A percentile compares a stretch with the other conserved stretches of the same genome.
Evolutionary conservation across 164 flowering plant genomes (phyloP).

Genomic region (Macadamia tetraphylla): DNA sequence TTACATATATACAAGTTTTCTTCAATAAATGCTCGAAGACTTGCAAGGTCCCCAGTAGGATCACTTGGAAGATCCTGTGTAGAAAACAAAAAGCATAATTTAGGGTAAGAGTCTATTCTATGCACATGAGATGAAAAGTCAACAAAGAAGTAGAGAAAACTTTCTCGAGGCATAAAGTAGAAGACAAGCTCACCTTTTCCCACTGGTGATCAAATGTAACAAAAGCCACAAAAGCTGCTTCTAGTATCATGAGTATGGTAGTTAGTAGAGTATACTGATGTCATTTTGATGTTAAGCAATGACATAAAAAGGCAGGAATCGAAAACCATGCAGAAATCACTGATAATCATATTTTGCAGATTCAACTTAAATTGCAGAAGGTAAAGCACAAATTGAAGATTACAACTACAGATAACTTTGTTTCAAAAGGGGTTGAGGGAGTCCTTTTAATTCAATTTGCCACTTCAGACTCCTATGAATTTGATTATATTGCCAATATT

Average conservation of each 20-base stretch:
- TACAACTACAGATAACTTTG: background rate
- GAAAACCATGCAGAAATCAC: conserved; percentile 5
- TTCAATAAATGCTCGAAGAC: conserved; percentile 44
- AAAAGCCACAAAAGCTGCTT: conserved; percentile 59
- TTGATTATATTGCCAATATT: background rate
- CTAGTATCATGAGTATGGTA: conserved; percentile 42
- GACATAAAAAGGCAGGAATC: background rate
- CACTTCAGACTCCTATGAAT: background rate
- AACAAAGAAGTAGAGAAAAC: background rate
- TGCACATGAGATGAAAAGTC: background rate
- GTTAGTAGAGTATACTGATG: conserved; percentile 51
- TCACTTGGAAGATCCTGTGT: conserved; percentile 73
- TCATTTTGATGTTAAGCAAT: conserved; percentile 30
- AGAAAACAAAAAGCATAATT: conserved; percentile 2
- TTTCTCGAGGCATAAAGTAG: background rate
- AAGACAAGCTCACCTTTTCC: conserved; percentile 48
- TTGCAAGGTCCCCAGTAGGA: conserved; percentile 75
- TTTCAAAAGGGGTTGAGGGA: background rate
- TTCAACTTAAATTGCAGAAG: background rate
- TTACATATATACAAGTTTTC: conserved; percentile 50
- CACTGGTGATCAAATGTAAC: conserved; percentile 60
- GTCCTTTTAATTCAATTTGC: background rate
- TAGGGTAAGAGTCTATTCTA: background rate
- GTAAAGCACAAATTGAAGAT: background rate
- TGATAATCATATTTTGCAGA: background rate